Base-by-base conservation (phyloP, 805 yeast genomes). In the Saturnispora saitoi region DNA sequence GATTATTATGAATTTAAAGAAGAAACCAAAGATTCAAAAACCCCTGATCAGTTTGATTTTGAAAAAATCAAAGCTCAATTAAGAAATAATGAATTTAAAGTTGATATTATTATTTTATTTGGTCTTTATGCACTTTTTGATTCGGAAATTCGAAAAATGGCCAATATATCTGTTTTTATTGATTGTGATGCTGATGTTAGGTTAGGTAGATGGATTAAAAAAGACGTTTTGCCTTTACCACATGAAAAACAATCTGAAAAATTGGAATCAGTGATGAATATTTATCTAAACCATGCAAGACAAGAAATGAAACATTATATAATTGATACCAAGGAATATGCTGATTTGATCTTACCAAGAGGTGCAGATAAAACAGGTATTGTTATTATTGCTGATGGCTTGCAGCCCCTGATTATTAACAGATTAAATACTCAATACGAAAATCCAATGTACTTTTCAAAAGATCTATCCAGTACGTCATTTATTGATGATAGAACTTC, bases 131-230 rank as follows among this genome's bases (percentile, higher is more conserved):
- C 95, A 0, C 69, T 90, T 22, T 84, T 78, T 58, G 82, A 86
- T 60, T 66, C 68, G 41, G 69, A 68, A 17, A 63, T 90, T 10
- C 65, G 85, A 32, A 68, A 68, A 10, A 52, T 74, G 58, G 81
- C 90, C 0, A 70, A 78, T 1, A 69, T 89, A 54, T 83, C 79
- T 58, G 78, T 90, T 2, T 90, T 83, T 56, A 72, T 90, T 14
- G 93, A 86, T 55, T 76, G 88, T 52, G 97, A 90, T 64, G 80
- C 91, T 1, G 98, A 90, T 63, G 79, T 84, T 4, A 68, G 96
- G 48, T 68, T 90, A 37, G 81, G 87, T n/a, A 75, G 95, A 54
- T 79, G 93, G 84, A 82, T 86, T 42, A 68, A 71, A 48, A 54
- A 67, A 42, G 69, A 63, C 30, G 54, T 65, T 12, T 24, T 51